Evolutionary conservation across 495 filamentous ascomycete species (phyloP).

Genomic region (Echria macrotheca): DNA sequence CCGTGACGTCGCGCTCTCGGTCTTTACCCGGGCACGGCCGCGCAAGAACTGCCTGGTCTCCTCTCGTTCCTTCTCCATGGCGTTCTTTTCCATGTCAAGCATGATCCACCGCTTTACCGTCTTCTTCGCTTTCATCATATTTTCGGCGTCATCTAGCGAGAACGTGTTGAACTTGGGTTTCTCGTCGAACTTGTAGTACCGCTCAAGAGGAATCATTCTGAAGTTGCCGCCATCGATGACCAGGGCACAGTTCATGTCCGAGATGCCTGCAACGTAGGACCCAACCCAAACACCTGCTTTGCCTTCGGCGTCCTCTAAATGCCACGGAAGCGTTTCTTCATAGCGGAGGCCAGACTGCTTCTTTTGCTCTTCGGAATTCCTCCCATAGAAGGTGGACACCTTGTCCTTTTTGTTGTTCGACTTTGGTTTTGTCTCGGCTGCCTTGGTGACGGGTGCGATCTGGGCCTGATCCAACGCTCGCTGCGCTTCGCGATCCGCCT

Average conservation of each 20-base stretch:
- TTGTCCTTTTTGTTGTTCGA: conserved; percentile 71
- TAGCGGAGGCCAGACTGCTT: conserved; percentile 77
- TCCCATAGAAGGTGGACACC: conserved; percentile 54
- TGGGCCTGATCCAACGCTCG: conserved; percentile 77
- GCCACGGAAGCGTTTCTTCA: conserved; percentile 93
- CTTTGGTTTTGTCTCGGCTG: conserved; percentile 49
- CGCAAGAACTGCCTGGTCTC: conserved; percentile 42
- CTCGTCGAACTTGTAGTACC: conserved; percentile 87
- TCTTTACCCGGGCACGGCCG: conserved; percentile 43
- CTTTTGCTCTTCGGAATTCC: conserved; percentile 63
- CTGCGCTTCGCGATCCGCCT: conserved; percentile 74
- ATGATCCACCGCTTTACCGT: conserved; percentile 64
- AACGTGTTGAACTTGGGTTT: conserved; percentile 78
- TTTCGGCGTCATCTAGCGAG: conserved; percentile 81
- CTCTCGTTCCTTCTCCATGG: conserved; percentile 45
- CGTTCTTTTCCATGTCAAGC: conserved; percentile 52
- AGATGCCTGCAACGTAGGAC: conserved; percentile 78
- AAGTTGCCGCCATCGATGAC: conserved; percentile 62
- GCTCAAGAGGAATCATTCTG: conserved; percentile 84
- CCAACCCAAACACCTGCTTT: conserved; percentile 85
- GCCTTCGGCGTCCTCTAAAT: conserved; percentile 91
- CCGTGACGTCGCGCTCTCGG: conserved; percentile 48
- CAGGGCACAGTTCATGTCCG: conserved; percentile 69
- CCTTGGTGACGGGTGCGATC: conserved; percentile 66
- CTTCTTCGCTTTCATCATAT: conserved; percentile 54